Base-by-base conservation (phyloP, 805 yeast genomes). In the Tetrapisispora nanseiensis region DNA sequence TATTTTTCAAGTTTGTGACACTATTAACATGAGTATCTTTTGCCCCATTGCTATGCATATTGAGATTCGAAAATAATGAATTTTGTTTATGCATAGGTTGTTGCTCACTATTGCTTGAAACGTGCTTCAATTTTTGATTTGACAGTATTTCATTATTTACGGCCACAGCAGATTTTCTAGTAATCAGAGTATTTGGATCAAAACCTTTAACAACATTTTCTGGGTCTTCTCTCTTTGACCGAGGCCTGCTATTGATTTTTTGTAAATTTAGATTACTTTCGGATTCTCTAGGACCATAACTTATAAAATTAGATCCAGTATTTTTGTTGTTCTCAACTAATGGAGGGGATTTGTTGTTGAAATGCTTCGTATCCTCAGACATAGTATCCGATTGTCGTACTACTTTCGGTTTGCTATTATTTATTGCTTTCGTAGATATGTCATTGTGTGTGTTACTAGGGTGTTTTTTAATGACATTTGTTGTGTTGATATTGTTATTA, bases 201-300 rank as follows among this genome's bases (percentile, higher is more conserved):
- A 56, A 56, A 6, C 61, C 61, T 16, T 46, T 53, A 6, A 53
- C 51, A 13, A 56, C 46, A 16, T 42, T 48, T 37, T 39, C 42
- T 27, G 42, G 42, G 19, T 33, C 33, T 16, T 39, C 42, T 11
- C 21, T 19, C 9, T 15, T 39, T 15, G 30, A 20, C 26, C 23
- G 24, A 11, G 38, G 38, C 15, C 37, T 33, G 10, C 38, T 35
- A 11, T 24, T 23, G 44, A 48, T 50, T 52, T 27, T 47, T 50
- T 39, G 39, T 40, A 40, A 29, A 28, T 26, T 23, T 13, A 31
- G 23, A 35, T 33, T 16, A 28, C 11, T 33, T 22, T n/a, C 37
- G 2, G 35, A 24, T 29, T 24, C 28, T 10, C 11, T 24, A n/a
- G n/a, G n/a, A 23, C n/a, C 26, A 3, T 35, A 16, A 18, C 26